A percentile compares a stretch with the other conserved stretches of the same genome.
phyloP scores from a whole-genome alignment of 208 protist genomes.

The Acanthamoeba castellanii region DNA sequence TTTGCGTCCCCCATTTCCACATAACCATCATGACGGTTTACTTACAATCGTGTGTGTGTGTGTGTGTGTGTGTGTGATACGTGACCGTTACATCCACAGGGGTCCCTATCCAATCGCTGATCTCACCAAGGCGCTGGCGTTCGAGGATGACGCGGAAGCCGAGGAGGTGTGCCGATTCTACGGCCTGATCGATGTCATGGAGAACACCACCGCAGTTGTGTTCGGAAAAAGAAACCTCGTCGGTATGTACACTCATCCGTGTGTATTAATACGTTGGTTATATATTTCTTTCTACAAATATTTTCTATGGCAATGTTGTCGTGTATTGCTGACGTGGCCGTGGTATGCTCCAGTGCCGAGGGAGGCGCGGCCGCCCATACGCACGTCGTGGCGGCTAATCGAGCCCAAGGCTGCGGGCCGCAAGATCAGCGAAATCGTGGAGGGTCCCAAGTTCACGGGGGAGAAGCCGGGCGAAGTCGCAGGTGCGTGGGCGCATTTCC shows the following conservation, averaged over 20 bases:
- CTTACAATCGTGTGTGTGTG: not conserved
- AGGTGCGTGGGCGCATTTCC: conserved; percentile 33
- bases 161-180: conserved; percentile 26
- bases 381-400: conserved; percentile 49
- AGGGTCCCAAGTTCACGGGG: conserved; percentile 12
- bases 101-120: not conserved
- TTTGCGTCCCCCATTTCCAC: no score
- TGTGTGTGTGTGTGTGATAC: not conserved
- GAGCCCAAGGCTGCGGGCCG: conserved; percentile 37
- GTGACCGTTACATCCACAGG: not conserved
- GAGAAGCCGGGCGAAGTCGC: conserved; percentile 29
- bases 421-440: conserved; percentile 40
- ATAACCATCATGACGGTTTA: not conserved
- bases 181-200: conserved; percentile 44
- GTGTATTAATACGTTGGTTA: not conserved
- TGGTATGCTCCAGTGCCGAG: not conserved
- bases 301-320: not conserved
- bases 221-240: conserved; percentile 53
- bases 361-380: not conserved
- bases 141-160: conserved; percentile 48
- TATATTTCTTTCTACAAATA: not conserved
- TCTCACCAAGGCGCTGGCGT: conserved; percentile 36
- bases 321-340: no score
- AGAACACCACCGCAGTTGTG: not conserved
- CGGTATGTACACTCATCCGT: not conserved